These are phyloP conservation scores for Metahyphopichia silvanorum DNA, from an alignment of 805 yeast species.

Conservation along the genomic window DNA sequence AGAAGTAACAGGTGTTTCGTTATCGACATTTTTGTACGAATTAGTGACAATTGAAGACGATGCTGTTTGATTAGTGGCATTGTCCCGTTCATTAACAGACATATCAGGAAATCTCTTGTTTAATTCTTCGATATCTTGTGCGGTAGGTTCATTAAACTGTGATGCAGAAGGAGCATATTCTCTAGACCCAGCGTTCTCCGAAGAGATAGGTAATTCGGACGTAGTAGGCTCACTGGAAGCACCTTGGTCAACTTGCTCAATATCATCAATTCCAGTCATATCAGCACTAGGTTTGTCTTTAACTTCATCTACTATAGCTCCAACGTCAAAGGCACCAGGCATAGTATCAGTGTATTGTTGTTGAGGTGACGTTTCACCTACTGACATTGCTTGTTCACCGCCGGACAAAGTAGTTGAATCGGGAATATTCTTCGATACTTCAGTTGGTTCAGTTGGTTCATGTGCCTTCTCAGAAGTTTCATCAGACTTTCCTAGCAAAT, in stretches of 20 bases:
- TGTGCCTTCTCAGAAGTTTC: conserved; percentile 3
- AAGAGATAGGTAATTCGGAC: neutral
- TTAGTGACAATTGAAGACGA: conserved; percentile 32
- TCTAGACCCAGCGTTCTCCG: neutral
- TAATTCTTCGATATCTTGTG: conserved; percentile 9
- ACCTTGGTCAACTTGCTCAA: conserved; percentile 7
- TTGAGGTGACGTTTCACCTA: conserved; percentile 1
- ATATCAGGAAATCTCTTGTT: conserved; percentile 31
- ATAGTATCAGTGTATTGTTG: neutral
- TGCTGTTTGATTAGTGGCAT: conserved; percentile 26
- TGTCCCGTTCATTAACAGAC: conserved; percentile 22
- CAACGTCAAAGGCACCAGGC: conserved; percentile 1
- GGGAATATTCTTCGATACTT: neutral
- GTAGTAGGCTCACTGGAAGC: neutral
- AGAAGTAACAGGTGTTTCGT: conserved; percentile 48
- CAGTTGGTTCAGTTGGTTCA: conserved; percentile 4
- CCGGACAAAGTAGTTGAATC: neutral
- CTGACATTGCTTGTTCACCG: neutral
- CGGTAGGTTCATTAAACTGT: conserved; percentile 2
- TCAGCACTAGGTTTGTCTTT: conserved; percentile 22
- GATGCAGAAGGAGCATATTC: conserved; percentile 3
- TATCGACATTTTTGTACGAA: conserved; percentile 18
- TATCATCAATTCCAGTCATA: conserved; percentile 24
- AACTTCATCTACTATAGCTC: conserved; percentile 24
- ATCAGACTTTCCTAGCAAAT: conserved; percentile 1